Base-by-base conservation (phyloP, 108 stramenopile species). In the Skeletonema tropicum region DNA sequence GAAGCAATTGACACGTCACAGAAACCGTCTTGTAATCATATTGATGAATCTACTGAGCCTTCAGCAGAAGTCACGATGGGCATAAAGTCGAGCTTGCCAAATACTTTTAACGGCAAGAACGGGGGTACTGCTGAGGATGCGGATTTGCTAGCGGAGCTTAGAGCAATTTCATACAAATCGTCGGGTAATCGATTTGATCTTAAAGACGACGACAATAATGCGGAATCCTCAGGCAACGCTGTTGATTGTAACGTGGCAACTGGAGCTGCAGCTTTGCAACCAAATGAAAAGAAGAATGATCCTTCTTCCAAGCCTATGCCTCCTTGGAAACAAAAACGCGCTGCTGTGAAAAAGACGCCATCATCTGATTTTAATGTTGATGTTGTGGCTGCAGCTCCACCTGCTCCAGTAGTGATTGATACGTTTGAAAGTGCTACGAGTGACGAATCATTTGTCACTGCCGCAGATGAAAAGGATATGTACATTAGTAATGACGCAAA, bases 91-190 rank as follows among this genome's bases (percentile, higher is more conserved):
- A 48, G 39, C 13, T 63, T 78, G 23, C 86, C 86, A 41, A 80
- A 62, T 11, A 62, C 61, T 25, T 94, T 91, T 57, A 73, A 59
- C 11, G 92, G 92, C 11, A 89, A 94, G n/a, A 84, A 90, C 35
- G 93, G 93, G n/a, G 93, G 93, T 3, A 61, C 70, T 49, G 93
- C 93, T n/a, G 83, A 87, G 19, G 87, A 88, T 61, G 87, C 76
- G 1, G 83, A 72, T 12, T 66, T 86, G 49, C 55, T 90, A 52
- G 87, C 87, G 0, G 71, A 79, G 68, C 76, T 90, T 0, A 48
- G 87, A 60, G 87, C 80, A n/a, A 78, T 90, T 45, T 87, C 87
- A 21, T 68, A 31, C 11, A 82, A 82, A 35, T 52, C 68, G 2
- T 73, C 64, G 23, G 36, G 23, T n/a, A 55, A 26, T 62, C 75